These are phyloP conservation scores for Musa schizocarpa DNA, from an alignment of 176 grass and related monocot species.

Conservation along the genomic window DNA sequence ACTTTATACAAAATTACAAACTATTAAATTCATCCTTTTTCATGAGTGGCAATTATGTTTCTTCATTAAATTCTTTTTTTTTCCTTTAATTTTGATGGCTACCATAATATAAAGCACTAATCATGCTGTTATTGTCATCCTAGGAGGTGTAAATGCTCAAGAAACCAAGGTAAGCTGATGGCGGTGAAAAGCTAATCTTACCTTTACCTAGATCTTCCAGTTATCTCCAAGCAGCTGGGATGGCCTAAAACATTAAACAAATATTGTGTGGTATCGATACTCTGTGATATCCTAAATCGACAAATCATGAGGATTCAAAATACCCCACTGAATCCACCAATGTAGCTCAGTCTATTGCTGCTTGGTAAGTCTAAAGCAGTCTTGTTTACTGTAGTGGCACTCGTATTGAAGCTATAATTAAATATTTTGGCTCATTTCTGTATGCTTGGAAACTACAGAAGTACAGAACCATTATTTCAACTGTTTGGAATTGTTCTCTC, in stretches of 20 bases:
- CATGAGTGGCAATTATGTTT: background rate
- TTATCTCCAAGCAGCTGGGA: background rate
- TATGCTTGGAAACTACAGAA: background rate
- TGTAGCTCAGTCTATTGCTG: background rate
- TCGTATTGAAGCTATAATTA: too few relatives aligned
- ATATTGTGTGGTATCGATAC: background rate
- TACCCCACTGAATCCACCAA: background rate
- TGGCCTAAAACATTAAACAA: background rate
- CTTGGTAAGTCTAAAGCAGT: background rate
- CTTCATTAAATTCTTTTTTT: too few relatives aligned
- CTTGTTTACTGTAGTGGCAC: too few relatives aligned
- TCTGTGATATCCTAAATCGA: background rate
- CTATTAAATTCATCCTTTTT: background rate
- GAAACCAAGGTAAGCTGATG: background rate
- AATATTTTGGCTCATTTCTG: background rate
- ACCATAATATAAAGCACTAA: background rate
- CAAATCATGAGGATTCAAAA: background rate
- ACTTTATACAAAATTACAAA: too few relatives aligned
- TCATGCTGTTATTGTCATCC: background rate
- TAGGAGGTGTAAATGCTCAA: background rate
- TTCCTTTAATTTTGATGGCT: background rate
- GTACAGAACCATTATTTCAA: background rate
- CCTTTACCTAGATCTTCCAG: too few relatives aligned
- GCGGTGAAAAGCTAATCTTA: background rate
- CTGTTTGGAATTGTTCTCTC: too few relatives aligned